These are phyloP conservation scores for Aurantiochytrium sp. DNA, from an alignment of 108 stramenopile species.

Conservation along the genomic window DNA sequence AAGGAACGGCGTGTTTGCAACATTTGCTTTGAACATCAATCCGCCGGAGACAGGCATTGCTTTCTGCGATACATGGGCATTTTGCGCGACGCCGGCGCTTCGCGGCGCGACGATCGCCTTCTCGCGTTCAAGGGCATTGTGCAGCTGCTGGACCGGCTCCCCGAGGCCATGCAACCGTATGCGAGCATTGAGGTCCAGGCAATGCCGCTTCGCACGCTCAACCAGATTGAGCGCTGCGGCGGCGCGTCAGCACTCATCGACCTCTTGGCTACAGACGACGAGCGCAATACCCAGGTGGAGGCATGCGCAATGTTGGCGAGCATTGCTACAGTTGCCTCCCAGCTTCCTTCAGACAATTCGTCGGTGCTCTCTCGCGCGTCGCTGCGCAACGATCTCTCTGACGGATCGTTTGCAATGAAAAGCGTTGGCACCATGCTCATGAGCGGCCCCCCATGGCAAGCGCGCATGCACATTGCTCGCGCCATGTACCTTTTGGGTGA, in stretches of 20 bases:
- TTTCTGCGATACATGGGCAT: conserved; percentile 8
- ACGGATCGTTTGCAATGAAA: background rate
- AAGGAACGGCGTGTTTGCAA: conserved; percentile 5
- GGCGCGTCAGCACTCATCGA: background rate
- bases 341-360: background rate
- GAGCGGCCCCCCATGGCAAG: background rate
- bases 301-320: background rate
- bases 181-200: background rate
- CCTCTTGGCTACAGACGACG: background rate
- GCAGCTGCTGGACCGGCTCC: background rate
- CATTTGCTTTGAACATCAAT: conserved; percentile 3
- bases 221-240: background rate
- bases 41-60: background rate
- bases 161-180: background rate
- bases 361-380: background rate
- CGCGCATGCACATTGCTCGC: background rate
- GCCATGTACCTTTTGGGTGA: background rate
- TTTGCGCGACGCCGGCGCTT: background rate
- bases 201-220: background rate
- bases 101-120: background rate
- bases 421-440: background rate
- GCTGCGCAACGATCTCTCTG: background rate
- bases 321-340: background rate
- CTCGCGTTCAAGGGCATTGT: background rate
- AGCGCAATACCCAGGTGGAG: background rate